Evolutionary conservation across 1,139 yeast genomes (phyloP), one percentile per base, ranked within the genome.

Genomic region (Yarrowia galli): DNA sequence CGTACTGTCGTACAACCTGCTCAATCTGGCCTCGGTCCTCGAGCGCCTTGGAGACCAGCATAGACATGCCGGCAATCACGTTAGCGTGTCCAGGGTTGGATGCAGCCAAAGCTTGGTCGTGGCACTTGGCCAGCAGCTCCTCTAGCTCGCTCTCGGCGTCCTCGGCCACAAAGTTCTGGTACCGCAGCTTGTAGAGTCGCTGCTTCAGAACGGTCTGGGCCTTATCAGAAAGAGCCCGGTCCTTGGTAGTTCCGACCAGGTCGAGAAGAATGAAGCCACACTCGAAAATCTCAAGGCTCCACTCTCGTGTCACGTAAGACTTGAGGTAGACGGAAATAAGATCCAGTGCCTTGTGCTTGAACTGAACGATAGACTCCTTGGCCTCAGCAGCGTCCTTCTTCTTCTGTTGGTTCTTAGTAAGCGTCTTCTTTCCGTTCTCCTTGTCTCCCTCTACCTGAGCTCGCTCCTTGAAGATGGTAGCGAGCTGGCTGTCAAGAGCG

Each of bases 401-500:
- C 71, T 74, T 74, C 68, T 72, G 73, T 70, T 74, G 72, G 68
- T 72, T 69, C 68, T 71, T 72, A 18, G 70, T 68, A 7, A 73
- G 68, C 8, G 71, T 74, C 43, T 70, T 70, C 48, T 72, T 73
- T 15, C 63, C 67, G 23, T 46, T 56, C 45, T 65, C 60, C 35
- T 65, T 43, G 32, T 56, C 65, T 28, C 42, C 67, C 56, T 58
- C 72, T 10, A 56, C 54, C 56, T 46, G 68, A n/a, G 70, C 63
- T 22, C 82, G 85, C 74, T 92, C 95, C 73, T 89, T 87, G 82
- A 95, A 95, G 69, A 95, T 95, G 68, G 84, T 85, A 0, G 97
- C 86, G 42, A 95, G 81, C 70, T 92, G 96, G 35, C 84, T 92
- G 76, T 95, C 99, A 75, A 95, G 85, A 18, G 95, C 97, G 88